phyloP scores from a whole-genome alignment of 1,139 yeast genomes.

The Yamadazyma spencermartinsiae region DNA sequence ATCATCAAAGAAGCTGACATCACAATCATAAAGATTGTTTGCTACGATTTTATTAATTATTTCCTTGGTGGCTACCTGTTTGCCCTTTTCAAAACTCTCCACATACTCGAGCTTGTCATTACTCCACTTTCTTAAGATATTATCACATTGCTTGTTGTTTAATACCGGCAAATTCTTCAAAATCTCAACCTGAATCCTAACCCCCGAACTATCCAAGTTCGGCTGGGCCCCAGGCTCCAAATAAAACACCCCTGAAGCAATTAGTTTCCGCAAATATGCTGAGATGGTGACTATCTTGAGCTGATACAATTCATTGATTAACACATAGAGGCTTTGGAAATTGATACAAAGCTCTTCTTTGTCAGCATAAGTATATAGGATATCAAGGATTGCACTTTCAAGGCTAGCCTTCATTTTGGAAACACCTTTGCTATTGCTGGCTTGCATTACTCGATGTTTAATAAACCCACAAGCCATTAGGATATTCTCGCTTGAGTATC shows the following conservation, averaged over 20 bases:
- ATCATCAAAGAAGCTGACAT: constrained; percentile 15
- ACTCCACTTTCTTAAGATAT: constrained; percentile 45
- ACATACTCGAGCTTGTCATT: constrained; percentile 33
- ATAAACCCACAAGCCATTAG: constrained; percentile 41
- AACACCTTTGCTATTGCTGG: constrained; percentile 22
- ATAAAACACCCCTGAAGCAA: constrained; percentile 81
- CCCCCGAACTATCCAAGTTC: constrained; percentile 22
- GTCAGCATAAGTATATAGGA: constrained; percentile 40
- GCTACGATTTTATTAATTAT: constrained; percentile 26
- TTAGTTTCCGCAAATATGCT: constrained; percentile 70
- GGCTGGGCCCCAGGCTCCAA: constrained; percentile 28
- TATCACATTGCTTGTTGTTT: constrained; percentile 52
- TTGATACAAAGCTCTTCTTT: constrained; percentile 22
- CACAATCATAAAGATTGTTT: constrained; percentile 14
- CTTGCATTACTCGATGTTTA: constrained; percentile 32
- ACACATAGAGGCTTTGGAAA: constrained; percentile 43
- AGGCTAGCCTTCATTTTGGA: constrained; percentile 40
- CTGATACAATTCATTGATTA: constrained; percentile 56
- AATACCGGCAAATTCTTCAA: constrained; percentile 55
- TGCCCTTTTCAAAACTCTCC: constrained; percentile 31
- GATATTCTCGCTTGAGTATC: constrained; percentile 32
- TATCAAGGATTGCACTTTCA: constrained; percentile 50
- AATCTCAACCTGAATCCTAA: constrained; percentile 49
- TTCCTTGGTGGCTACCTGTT: constrained; percentile 22
- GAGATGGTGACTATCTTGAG: constrained; percentile 58